Base-by-base conservation (phyloP, 208 protist genomes). In the Wallacemonas sp. region DNA sequence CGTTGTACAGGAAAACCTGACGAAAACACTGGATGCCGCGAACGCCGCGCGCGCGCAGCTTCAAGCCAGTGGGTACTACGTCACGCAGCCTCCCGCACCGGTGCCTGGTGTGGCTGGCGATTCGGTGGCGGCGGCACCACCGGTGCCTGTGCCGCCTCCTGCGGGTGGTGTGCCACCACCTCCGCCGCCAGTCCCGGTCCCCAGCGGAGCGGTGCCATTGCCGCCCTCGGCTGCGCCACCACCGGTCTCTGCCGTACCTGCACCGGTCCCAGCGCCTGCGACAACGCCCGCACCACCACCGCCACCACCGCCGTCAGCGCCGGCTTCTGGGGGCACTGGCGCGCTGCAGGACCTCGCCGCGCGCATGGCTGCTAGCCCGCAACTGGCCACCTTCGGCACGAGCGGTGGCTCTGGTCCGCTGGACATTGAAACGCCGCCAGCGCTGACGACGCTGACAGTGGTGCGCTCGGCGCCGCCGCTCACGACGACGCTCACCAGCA, bases 21-120 rank as follows among this genome's bases (percentile, higher is more conserved):
- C 79, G 30, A 70, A 72, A 10, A 67, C 79, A 30, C 67, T 72
- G 24, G 83, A 92, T 19, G 71, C 79, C 12, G 37, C 81, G 30
- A 65, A 84, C 41, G 41, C 42, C 21, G 72, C 74, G 1, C 79
- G 78, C 21, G 30, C 33, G 17, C 39, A 55, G 55, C 66, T 54
- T 32, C 45, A 73, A 46, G 58, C 29, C 17, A 50, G 37, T 42
- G 27, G 29, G 19, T 64, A 53, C 58, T 50, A 37, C 58, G 6
- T 30, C 32, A 8, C 34, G 13, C 36, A 21, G 8, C 36, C 21
- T 21, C 58, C 58, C 26, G 4, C 34, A 30, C 36, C 37, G 58
- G 53, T 33, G 15, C n/a, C n/a, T 34, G 12, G 1, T 21, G 5
- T 38, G 53, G 66, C 37, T 29, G 45, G 12, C 41, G 29, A 34